Evolutionary conservation across 768 basidiomycete genomes (phyloP).

Genomic region (Boletus vinaceobasis): DNA sequence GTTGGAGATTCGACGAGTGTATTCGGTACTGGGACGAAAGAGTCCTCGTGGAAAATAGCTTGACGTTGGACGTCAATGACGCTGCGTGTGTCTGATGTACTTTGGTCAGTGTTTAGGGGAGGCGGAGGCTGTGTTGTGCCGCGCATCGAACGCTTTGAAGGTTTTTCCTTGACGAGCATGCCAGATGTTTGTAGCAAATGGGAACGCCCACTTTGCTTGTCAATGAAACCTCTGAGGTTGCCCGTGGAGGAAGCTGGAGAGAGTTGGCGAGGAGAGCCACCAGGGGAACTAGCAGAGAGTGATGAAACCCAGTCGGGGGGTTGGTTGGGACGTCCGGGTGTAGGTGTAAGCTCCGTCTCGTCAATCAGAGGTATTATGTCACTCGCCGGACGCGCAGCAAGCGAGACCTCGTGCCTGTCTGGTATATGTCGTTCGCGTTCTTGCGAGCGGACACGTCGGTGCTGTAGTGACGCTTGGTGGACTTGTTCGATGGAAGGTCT

Average conservation of each 20-base stretch:
- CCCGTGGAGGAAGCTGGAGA: constrained; percentile 32
- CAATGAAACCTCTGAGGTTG: constrained; percentile 28
- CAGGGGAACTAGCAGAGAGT: constrained; percentile 8
- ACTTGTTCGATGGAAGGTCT: constrained; percentile 17
- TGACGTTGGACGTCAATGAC: constrained; percentile 12
- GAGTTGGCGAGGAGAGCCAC: constrained; percentile 18
- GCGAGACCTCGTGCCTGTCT: constrained; percentile 32
- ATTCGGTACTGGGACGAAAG: background rate
- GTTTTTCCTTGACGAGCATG: constrained; percentile 9
- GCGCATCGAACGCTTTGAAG: constrained; percentile 27
- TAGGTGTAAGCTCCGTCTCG: constrained; percentile 30
- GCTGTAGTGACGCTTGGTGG: constrained; percentile 17
- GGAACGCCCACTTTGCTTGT: constrained; percentile 14
- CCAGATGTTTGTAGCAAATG: background rate
- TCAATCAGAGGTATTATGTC: constrained; percentile 19
- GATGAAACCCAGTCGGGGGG: constrained; percentile 17
- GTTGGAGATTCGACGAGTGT: constrained; percentile 25
- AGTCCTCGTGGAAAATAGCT: constrained; percentile 22
- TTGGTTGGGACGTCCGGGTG: constrained; percentile 12
- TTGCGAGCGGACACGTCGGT: constrained; percentile 31
- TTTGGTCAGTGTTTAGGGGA: constrained; percentile 25
- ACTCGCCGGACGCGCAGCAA: constrained; percentile 29
- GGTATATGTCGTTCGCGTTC: constrained; percentile 27
- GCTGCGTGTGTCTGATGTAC: constrained; percentile 6
- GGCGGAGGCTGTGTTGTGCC: constrained; percentile 27